Percentiles rank a stretch among this genome's conserved stretches.
phyloP scores from a whole-genome alignment of 192 early-diverging fungal species.

The Coemansia sp. region DNA sequence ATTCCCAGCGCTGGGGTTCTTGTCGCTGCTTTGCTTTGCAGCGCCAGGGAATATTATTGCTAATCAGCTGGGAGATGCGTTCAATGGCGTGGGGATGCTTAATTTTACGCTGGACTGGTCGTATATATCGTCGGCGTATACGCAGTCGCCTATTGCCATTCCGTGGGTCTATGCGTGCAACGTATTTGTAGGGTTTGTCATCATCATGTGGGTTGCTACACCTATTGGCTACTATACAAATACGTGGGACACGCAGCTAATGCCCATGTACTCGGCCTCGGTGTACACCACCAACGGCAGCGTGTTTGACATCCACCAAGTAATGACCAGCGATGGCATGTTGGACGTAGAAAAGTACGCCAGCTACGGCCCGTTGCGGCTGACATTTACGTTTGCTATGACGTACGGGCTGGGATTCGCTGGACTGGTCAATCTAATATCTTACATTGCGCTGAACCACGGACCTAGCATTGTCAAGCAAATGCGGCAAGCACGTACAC shows the following conservation, averaged over 20 bases:
- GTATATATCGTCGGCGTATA: conserved; percentile 59
- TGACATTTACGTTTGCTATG: conserved; percentile 69
- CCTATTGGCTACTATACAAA: conserved; percentile 74
- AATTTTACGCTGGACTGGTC: conserved; percentile 78
- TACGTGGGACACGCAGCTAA: conserved; percentile 58
- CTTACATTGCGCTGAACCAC: conserved; percentile 64
- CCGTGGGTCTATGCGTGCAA: conserved; percentile 75
- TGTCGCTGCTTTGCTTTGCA: conserved; percentile 64
- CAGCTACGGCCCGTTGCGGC: conserved; percentile 62
- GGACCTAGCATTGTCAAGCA: conserved; percentile 67
- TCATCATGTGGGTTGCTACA: conserved; percentile 73
- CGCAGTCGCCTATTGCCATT: conserved; percentile 67
- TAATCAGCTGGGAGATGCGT: conserved; percentile 54
- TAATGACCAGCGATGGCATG: conserved; percentile 58
- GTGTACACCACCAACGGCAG: conserved; percentile 60
- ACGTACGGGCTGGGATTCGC: conserved; percentile 71
- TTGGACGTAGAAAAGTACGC: conserved; percentile 61
- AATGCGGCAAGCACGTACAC: conserved; percentile 59
- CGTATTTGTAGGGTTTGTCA: conserved; percentile 67
- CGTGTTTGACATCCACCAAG: conserved; percentile 58
- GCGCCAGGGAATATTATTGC: conserved; percentile 48
- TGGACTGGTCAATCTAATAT: conserved; percentile 65
- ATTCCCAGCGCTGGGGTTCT: conserved; percentile 65
- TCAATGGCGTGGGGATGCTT: conserved; percentile 66
- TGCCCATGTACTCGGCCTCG: conserved; percentile 57